phyloP scores from a whole-genome alignment of 2,329 filamentous ascomycete species.

The Arthrobotrys iridis region DNA sequence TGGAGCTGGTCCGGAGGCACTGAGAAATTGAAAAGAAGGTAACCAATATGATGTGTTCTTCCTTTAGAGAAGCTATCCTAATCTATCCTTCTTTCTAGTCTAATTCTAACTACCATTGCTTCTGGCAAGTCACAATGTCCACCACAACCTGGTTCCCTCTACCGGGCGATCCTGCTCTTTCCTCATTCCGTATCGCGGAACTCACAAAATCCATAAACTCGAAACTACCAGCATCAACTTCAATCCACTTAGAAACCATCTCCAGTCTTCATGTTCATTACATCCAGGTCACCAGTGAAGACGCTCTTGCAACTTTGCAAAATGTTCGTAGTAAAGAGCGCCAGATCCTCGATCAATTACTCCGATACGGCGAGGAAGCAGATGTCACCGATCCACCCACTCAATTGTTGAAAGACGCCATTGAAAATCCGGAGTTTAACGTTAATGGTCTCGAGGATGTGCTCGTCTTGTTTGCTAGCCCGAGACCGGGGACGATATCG shows the following conservation, averaged over 20 bases:
- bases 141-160: conserved; percentile 61
- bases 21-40: conserved; percentile 2
- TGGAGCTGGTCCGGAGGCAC: neutral
- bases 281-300: conserved; percentile 68
- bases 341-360: conserved; percentile 68
- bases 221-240: conserved; percentile 54
- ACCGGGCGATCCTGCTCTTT: conserved; percentile 68
- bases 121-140: conserved; percentile 41
- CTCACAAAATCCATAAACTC: conserved; percentile 65
- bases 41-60: neutral
- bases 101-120: conserved; percentile 4
- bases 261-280: conserved; percentile 73
- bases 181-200: conserved; percentile 63
- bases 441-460: conserved; percentile 59
- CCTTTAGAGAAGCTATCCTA: neutral
- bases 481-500: conserved; percentile 82
- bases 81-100: neutral
- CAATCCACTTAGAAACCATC: conserved; percentile 62
- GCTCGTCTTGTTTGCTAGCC: conserved; percentile 76
- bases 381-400: conserved; percentile 61
- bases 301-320: conserved; percentile 60
- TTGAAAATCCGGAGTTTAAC: conserved; percentile 65
- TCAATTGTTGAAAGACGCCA: conserved; percentile 63
- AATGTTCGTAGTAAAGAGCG: conserved; percentile 63
- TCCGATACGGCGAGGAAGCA: conserved; percentile 70